phyloP scores from a whole-genome alignment of 208 protist genomes.

The Leptomonas pyrrhocoris region DNA sequence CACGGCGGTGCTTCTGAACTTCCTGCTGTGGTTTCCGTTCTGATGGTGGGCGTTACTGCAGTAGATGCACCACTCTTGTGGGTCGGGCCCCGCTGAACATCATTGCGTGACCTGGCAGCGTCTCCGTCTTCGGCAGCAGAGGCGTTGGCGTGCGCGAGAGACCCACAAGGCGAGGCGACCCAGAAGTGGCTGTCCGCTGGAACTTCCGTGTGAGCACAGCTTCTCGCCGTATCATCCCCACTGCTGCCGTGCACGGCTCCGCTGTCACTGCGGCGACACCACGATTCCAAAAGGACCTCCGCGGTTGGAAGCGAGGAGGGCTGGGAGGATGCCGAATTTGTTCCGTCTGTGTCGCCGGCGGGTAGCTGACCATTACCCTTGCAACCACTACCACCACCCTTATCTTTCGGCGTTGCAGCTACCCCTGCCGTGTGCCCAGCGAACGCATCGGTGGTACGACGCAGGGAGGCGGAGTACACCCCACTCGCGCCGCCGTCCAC shows the following conservation, averaged over 20 bases:
- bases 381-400: background rate
- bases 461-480: background rate
- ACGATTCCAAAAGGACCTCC: too few relatives aligned
- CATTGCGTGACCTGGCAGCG: background rate
- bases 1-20: background rate
- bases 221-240: too few relatives aligned
- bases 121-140: background rate
- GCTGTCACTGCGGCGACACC: too few relatives aligned
- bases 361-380: background rate
- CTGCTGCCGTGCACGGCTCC: too few relatives aligned
- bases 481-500: background rate
- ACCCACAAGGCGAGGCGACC: background rate
- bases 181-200: background rate
- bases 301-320: background rate
- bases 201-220: too few relatives aligned
- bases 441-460: background rate
- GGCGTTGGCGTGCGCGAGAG: background rate
- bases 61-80: background rate
- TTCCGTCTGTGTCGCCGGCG: background rate
- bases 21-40: background rate
- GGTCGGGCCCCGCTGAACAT: background rate
- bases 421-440: background rate
- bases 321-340: background rate
- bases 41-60: background rate
- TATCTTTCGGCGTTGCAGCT: background rate